These are phyloP conservation scores for Daldinia sp. DNA, from an alignment of 2,329 filamentous ascomycete species.

Conservation along the genomic window DNA sequence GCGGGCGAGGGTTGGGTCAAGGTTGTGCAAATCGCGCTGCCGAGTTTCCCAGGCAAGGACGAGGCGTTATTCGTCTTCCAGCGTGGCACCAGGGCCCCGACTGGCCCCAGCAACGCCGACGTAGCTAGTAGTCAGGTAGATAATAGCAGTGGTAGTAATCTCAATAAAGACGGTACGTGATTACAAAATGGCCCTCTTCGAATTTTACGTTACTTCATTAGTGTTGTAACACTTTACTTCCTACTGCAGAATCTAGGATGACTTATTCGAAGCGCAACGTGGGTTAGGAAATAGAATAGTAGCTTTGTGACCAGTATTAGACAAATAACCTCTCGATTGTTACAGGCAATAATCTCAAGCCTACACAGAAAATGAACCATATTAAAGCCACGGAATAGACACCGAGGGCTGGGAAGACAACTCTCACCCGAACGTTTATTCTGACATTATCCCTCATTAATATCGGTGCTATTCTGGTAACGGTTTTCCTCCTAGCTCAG, in stretches of 20 bases:
- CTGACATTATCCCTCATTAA: not conserved
- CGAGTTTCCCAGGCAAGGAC: constrained; percentile 80
- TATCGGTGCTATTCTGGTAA: not conserved
- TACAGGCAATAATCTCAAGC: not conserved
- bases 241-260: not conserved
- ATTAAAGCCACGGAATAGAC: not conserved
- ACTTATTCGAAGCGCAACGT: not conserved
- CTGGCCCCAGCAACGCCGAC: not conserved
- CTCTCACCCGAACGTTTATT: not conserved
- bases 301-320: not conserved
- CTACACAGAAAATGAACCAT: not conserved
- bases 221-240: not conserved
- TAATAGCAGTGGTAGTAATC: constrained; percentile 5
- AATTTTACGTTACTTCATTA: not conserved
- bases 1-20: constrained; percentile 66
- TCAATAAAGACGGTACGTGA: constrained; percentile 11
- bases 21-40: constrained; percentile 70
- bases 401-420: not conserved
- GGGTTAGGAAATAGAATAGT: not conserved
- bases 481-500: not conserved
- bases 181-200: not conserved
- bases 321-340: not conserved
- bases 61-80: constrained; percentile 76
- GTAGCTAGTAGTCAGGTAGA: not conserved
- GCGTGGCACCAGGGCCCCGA: constrained; percentile 52